These are phyloP conservation scores for Scenedesmus sp. DNA, from an alignment of 163 green algal genomes.

Conservation along the genomic window DNA sequence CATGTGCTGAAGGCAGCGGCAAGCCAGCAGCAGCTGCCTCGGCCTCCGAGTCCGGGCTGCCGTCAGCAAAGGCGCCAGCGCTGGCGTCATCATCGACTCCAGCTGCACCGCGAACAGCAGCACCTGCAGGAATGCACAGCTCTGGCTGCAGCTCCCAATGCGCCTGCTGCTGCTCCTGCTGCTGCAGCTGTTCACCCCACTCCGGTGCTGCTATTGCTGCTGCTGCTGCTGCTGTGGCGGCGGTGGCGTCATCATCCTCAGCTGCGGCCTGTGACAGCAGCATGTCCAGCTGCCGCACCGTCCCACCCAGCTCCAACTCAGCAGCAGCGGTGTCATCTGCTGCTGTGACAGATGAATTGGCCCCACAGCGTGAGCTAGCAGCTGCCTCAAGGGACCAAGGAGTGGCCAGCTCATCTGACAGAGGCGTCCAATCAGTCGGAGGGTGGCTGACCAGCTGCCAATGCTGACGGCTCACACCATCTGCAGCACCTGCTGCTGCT, in stretches of 20 bases:
- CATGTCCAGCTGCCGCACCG: conserved; percentile 20
- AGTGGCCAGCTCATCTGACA: conserved; percentile 5
- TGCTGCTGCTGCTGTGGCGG: too few species aligned
- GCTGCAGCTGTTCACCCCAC: background rate
- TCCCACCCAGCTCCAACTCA: background rate
- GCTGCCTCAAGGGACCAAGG: conserved; percentile 14
- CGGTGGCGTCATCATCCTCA: background rate
- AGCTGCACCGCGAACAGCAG: background rate
- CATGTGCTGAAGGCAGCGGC: background rate
- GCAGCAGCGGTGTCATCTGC: background rate
- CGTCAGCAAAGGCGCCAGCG: background rate
- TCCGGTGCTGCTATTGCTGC: background rate
- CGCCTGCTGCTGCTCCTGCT: background rate
- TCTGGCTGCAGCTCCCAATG: background rate
- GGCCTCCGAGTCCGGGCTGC: background rate
- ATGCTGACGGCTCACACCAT: background rate
- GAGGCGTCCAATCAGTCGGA: conserved; percentile 40
- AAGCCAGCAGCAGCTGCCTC: conserved; percentile 15
- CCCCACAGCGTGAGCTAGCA: background rate
- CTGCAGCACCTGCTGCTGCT: background rate
- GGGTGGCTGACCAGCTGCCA: conserved; percentile 30
- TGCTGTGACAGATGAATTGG: background rate
- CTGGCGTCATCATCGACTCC: background rate
- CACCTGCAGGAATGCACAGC: background rate
- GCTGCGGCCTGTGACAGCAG: conserved; percentile 16